Base-by-base conservation (phyloP, 2,329 filamentous ascomycete species). In the Samsoniella hepiali region DNA sequence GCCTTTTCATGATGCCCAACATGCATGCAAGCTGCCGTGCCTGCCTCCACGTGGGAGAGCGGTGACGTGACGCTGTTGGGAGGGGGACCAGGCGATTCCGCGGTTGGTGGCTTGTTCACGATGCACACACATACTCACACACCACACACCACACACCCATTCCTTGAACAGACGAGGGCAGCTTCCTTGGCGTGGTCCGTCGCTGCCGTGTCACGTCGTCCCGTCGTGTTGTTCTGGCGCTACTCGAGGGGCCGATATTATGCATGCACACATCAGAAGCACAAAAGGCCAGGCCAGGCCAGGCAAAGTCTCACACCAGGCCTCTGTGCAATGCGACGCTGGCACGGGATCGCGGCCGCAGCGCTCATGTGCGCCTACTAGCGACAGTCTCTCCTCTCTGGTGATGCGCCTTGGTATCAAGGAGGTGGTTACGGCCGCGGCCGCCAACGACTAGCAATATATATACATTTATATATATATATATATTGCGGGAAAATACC, bases 311-410 rank as follows among this genome's bases (percentile, higher is more conserved):
- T 32, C 49, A 53, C 49, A 53, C 31, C 31, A 7, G 32, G 32
- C 44, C 27, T 1, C n/a, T 7, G 57, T 45, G 56, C 38, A 29
- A 42, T 59, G 45, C 57, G 57, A 51, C 57, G 22, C 57, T 40
- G 57, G 57, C 57, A 59, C 57, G 45, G 36, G 57, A 50, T 58
- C 44, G 44, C 44, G 31, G 54, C 54, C 27, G 40, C 31, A 29
- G n/a, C 38, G 32, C 22, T 8, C 27, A 49, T 59, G 57, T 50
- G 57, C 44, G 44, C 49, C 44, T n/a, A 9, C 44, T n/a, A 9
- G 40, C 42, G 29, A 38, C n/a, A 7, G 22, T 10, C 45, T 22
- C 22, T 22, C 22, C 22, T 22, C 7, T 9, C 45, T 11, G 45
- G 45, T 49, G 45, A 27, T 49, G 45, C 22, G 29, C 45, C 45